phyloP scores from a whole-genome alignment of 352 stramenopile species.

The Pythium dissotocum region DNA sequence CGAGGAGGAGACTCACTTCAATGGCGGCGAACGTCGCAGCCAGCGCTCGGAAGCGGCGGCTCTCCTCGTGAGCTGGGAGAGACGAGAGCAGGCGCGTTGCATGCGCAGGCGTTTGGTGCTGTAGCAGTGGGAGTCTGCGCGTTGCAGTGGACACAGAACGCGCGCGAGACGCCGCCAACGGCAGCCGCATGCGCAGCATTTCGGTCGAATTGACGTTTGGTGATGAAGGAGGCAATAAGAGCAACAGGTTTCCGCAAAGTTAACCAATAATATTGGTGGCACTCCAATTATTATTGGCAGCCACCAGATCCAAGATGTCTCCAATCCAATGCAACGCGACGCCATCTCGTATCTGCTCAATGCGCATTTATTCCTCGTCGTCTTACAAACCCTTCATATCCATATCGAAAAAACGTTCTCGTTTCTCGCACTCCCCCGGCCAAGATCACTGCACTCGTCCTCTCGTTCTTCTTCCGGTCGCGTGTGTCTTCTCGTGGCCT shows the following conservation, averaged over 20 bases:
- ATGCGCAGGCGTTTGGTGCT: background rate
- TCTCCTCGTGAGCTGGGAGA: background rate
- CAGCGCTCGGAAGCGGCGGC: constrained; percentile 38
- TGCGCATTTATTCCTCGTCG: constrained; percentile 2
- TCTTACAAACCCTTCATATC: constrained; percentile 5
- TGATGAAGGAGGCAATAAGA: background rate
- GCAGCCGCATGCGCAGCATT: background rate
- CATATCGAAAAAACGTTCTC: background rate
- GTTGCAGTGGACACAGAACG: background rate
- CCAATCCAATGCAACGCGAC: too few relatives aligned
- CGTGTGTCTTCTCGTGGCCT: background rate
- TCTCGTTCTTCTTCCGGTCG: background rate
- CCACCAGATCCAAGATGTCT: too few relatives aligned
- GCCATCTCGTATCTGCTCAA: background rate
- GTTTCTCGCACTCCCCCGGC: background rate
- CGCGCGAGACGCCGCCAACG: background rate
- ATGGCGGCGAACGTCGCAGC: constrained; percentile 51
- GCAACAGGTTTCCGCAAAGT: background rate
- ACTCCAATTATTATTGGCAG: background rate
- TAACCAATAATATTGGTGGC: background rate
- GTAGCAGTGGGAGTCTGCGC: background rate
- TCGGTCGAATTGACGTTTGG: background rate
- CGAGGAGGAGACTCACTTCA: constrained; percentile 35
- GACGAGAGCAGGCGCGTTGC: background rate
- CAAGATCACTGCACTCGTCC: background rate